Base-by-base conservation (phyloP, 1,284 basidiomycete genomes). In the Erythrobasidium hasegawianum region DNA sequence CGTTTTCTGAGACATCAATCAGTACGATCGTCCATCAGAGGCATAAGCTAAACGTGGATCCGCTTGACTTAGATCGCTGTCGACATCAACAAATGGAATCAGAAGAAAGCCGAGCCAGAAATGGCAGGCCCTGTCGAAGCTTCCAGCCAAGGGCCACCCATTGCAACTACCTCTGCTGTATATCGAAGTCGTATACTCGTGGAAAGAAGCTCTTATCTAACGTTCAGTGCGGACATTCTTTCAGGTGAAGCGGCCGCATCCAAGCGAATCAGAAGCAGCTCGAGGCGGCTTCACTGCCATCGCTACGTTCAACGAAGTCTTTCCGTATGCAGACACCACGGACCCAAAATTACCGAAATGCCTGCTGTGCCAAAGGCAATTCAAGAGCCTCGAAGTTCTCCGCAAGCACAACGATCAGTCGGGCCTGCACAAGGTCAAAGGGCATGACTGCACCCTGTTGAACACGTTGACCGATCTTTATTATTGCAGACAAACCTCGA, bases 1-100 rank as follows among this genome's bases (percentile, higher is more conserved):
- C n/a, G n/a, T n/a, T 4, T 13, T 16, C 20, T 33, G 41, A 8
- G 27, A 41, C 43, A 27, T 11, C 11, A 5, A 4, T 38, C 8
- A 13, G 16, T 16, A 1, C 3, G 26, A 49, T 18, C 14, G n/a
- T 14, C 27, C 4, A 33, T n/a, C 14, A 8, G 29, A 16, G 14
- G 14, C 43, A 39, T n/a, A 53, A 20, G 50, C 50, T 49, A 40
- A 33, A 45, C 22, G 24, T 41, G 7, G 33, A 26, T 39, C 29
- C 14, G 18, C 24, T 43, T 67, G 18, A 61, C 53, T 27, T 67
- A 94, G 90, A 88, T 86, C 53, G 87, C 83, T 56, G 88, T 84
- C 76, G 92, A 94, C 73, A 95, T 97, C 75, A 86, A 83, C 74
- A 95, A 96, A 74, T 96, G 92, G 92, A 95, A 92, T 76, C 53